Evolutionary conservation across 2,329 filamentous ascomycete genomes (phyloP).

Genomic region (Alternaria brassicicola): DNA sequence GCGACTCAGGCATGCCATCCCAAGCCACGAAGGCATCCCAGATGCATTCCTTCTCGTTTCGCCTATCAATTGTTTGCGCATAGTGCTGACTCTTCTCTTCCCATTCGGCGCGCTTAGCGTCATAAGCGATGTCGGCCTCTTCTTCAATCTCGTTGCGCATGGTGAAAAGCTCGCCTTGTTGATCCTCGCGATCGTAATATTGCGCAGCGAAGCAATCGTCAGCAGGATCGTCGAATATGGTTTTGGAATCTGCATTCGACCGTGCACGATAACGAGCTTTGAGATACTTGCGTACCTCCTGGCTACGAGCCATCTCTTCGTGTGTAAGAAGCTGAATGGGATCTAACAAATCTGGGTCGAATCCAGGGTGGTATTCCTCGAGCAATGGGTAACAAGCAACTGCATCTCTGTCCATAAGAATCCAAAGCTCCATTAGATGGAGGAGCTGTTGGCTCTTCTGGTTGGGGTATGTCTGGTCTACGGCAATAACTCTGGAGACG

Average conservation of each 20-base stretch:
- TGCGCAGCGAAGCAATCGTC: slow-evolving; percentile 54
- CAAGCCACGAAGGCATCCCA: slow-evolving; percentile 37
- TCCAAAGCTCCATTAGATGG: slow-evolving; percentile 64
- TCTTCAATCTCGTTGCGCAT: slow-evolving; percentile 47
- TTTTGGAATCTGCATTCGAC: slow-evolving; percentile 29
- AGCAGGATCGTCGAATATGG: slow-evolving; percentile 57
- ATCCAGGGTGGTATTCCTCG: slow-evolving; percentile 57
- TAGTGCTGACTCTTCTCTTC: slow-evolving; percentile 28
- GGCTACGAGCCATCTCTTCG: slow-evolving; percentile 59
- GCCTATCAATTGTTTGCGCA: slow-evolving; percentile 25
- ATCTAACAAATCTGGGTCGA: slow-evolving; percentile 60
- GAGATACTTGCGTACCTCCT: slow-evolving; percentile 59
- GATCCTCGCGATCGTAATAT: slow-evolving; percentile 51
- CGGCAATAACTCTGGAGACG: slow-evolving; percentile 15
- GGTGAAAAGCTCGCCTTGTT: slow-evolving; percentile 27
- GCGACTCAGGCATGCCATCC: slow-evolving; percentile 7
- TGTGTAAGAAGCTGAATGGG: slow-evolving; percentile 58
- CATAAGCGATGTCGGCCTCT: slow-evolving; percentile 33
- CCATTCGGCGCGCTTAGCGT: slow-evolving; percentile 52
- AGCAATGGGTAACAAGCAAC: slow-evolving; percentile 56
- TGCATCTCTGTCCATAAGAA: slow-evolving; percentile 60
- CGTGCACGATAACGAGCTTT: slow-evolving; percentile 40
- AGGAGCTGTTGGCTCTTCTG: slow-evolving; percentile 62
- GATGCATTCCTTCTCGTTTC: slow-evolving; percentile 37
- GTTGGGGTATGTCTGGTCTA: slow-evolving; percentile 49